Evolutionary conservation across 495 filamentous ascomycete genomes (phyloP).

Genomic region (Daldinia loculata): DNA sequence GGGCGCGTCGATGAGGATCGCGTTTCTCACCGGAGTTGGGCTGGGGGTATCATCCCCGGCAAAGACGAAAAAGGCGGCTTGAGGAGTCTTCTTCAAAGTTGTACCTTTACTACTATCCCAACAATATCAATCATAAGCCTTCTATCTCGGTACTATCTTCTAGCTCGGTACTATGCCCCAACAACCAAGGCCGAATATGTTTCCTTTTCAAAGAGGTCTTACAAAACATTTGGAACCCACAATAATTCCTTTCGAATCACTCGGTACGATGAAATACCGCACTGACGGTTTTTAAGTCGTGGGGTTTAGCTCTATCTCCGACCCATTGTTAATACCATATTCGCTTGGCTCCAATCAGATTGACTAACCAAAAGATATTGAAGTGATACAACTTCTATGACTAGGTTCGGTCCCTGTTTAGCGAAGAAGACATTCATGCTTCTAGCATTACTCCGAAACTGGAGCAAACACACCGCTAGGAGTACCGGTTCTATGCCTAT

Average conservation of each 20-base stretch:
- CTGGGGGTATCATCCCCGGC: constrained; percentile 38
- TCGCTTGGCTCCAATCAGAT: constrained; percentile 27
- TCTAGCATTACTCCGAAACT: constrained; percentile 17
- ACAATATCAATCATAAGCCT: background rate
- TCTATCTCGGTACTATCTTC: background rate
- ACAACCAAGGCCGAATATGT: background rate
- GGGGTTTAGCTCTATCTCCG: constrained; percentile 22
- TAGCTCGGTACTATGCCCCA: background rate
- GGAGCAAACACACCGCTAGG: background rate
- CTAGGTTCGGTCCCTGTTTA: constrained; percentile 31
- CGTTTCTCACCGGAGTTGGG: constrained; percentile 64
- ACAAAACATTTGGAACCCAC: constrained; percentile 4
- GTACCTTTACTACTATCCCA: background rate
- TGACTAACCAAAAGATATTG: constrained; percentile 14
- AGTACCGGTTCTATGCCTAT: constrained; percentile 9
- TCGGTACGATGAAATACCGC: constrained; percentile 35
- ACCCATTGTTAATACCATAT: constrained; percentile 1
- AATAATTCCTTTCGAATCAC: background rate
- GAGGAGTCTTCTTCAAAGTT: background rate
- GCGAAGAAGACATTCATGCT: constrained; percentile 5
- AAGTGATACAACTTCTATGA: background rate
- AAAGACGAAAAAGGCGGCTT: constrained; percentile 27
- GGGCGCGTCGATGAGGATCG: constrained; percentile 63
- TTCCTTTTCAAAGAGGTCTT: background rate
- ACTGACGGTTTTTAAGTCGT: constrained; percentile 16